Base-by-base conservation (phyloP, 352 stramenopile genomes). In the Phytophthora boehmeriae region DNA sequence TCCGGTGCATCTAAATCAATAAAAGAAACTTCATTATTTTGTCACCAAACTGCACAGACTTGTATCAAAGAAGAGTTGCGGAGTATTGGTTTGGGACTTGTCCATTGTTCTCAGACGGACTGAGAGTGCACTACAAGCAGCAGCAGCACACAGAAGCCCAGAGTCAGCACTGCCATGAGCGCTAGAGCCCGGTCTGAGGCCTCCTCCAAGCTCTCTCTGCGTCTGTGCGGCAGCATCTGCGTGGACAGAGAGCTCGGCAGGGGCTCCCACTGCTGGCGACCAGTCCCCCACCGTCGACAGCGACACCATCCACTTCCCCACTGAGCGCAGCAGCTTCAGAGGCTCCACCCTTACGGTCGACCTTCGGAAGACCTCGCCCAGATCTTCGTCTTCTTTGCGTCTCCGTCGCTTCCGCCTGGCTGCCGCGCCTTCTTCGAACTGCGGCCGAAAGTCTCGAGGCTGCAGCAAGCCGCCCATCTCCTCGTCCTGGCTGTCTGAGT, bases 321-420 rank as follows among this genome's bases (percentile, higher is more conserved):
- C 44, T 0, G 57, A 60, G 27, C 66, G 73, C 34, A 76, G 46
- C 16, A 81, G 20, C 48, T 74, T 61, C 10, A 68, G 36, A 22
- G 69, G 68, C 56, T 78, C 51, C 41, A 64, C 66, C 23, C 58
- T 73, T 16, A 73, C 25, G 1, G 46, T n/a, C 16, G 73, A 51
- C n/a, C 58, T 23, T 1, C 25, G 46, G n/a, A 22, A n/a, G 5
- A 77, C 59, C 42, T 80, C 68, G 25, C 71, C 72, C 42, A 77
- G 46, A 43, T 80, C 72, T 34, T 80, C 68, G 19, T 80, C 72
- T 2, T 80, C 72, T 58, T 80, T 80, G 25, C 68, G 72, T 1
- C 72, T 65, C 1, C 68, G 60, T 38, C 68, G 60, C 44, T 75
- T 77, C 41, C 68, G 36, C 6, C 68, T 66, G 8, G 61, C 47